These are phyloP conservation scores for Fusarium miscanthi DNA, from an alignment of 2,329 filamentous ascomycete species.

Conservation along the genomic window DNA sequence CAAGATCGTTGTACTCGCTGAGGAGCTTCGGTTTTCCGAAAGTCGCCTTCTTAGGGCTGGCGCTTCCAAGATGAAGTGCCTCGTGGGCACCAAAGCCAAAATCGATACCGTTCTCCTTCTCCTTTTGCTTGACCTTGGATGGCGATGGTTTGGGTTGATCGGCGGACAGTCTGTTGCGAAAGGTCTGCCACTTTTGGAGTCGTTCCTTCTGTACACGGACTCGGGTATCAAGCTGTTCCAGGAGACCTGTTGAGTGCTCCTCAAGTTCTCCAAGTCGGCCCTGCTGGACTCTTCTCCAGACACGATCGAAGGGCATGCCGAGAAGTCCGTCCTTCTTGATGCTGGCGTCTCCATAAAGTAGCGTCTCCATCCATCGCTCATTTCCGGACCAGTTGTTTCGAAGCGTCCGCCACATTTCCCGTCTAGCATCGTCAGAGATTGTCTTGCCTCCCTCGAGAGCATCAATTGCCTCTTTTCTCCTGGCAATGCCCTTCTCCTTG, in stretches of 20 bases:
- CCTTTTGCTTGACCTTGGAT: slow-evolving; percentile 36
- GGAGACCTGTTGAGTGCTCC: slow-evolving; percentile 61
- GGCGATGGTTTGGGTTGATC: slow-evolving; percentile 41
- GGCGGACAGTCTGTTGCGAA: slow-evolving; percentile 63
- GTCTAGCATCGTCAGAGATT: slow-evolving; percentile 56
- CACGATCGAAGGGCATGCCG: slow-evolving; percentile 72
- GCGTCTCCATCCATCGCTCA: slow-evolving; percentile 76
- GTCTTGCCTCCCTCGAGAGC: slow-evolving; percentile 47
- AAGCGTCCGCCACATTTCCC: slow-evolving; percentile 68
- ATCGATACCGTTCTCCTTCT: slow-evolving; percentile 58
- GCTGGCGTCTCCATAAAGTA: slow-evolving; percentile 74
- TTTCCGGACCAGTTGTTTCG: slow-evolving; percentile 83
- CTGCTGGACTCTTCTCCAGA: slow-evolving; percentile 76
- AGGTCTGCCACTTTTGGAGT: slow-evolving; percentile 79
- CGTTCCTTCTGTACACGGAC: slow-evolving; percentile 75
- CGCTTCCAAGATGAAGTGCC: slow-evolving; percentile 56
- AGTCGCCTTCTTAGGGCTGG: slow-evolving; percentile 45
- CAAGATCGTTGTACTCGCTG: slow-evolving; percentile 57
- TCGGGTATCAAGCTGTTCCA: slow-evolving; percentile 78
- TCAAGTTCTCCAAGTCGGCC: slow-evolving; percentile 69
- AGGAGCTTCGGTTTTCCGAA: slow-evolving; percentile 45
- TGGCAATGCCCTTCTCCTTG: slow-evolving; percentile 69
- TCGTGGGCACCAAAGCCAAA: slow-evolving; percentile 67
- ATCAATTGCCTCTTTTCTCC: slow-evolving; percentile 61
- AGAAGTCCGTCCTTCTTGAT: slow-evolving; percentile 71